phyloP scores from a whole-genome alignment of 257 asterid genomes.

The Capsicum baccatum region DNA sequence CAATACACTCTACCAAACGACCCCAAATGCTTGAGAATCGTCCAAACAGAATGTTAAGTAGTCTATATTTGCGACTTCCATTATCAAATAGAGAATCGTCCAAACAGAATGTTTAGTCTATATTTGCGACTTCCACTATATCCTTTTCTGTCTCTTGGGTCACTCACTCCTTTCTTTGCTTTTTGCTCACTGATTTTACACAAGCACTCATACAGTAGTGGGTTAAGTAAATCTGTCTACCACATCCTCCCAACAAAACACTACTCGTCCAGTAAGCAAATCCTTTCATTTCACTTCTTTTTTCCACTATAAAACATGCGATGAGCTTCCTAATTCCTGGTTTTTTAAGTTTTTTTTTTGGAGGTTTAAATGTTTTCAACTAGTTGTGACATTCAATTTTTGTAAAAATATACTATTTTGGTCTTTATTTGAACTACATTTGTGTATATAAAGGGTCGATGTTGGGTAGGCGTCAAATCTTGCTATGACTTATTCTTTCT shows the following conservation, averaged over 20 bases:
- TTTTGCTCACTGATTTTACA: not conserved
- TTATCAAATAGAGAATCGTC: no score
- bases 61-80: no score
- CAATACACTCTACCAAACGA: no score
- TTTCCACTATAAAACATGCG: no score
- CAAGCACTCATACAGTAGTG: not conserved
- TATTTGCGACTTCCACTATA: not conserved
- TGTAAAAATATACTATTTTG: not conserved
- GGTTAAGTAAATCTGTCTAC: not conserved
- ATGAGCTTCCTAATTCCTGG: no score
- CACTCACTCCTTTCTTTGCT: not conserved
- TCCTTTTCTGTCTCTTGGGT: not conserved
- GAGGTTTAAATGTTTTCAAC: conserved; percentile 33
- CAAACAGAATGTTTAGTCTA: not conserved
- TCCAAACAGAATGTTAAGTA: no score
- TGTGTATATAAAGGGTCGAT: conserved; percentile 6
- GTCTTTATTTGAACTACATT: conserved; percentile 33
- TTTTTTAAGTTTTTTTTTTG: not conserved
- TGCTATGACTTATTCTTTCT: not conserved
- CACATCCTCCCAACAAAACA: not conserved
- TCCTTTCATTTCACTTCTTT: no score
- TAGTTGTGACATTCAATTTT: conserved; percentile 4
- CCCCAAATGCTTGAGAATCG: no score
- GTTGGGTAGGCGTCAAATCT: not conserved
- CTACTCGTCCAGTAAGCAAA: conserved; percentile 45